Base-by-base conservation (phyloP, 1,284 basidiomycete genomes). In the Rhizoctonia solani region DNA sequence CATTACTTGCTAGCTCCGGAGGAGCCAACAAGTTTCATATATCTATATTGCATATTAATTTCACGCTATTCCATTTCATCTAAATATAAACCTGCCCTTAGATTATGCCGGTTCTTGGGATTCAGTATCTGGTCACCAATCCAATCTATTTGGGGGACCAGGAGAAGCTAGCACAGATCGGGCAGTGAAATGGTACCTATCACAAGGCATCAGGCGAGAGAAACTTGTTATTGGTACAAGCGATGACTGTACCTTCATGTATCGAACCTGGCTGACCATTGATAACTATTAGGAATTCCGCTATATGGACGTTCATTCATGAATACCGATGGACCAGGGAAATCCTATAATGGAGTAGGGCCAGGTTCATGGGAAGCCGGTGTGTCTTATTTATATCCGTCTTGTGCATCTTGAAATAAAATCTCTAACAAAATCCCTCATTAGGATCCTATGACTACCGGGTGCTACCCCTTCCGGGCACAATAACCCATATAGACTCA, bases 271-370 rank as follows among this genome's bases (percentile, higher is more conserved):
- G 72, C 5, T 42, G 21, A 6, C 23, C 46, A 49, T 34, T 37
- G 32, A 4, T 34, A 4, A 19, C 19, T 42, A 1, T 11, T 59
- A 79, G 79, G 93, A 4, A 84, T 98, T 66, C 95, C 95, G 1
- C 80, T 95, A 1, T 97, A 97, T 72, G 96, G 96, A 0, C 87
- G 95, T 19, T 92, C 92, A 39, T 99, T 99, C 80, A 81, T 87
- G 74, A 86, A 90, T 74, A 95, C 95, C 0, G 78, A 84, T 47
- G 96, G 96, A 0, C 90, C 92, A 1, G 93, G 93, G 0, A 75
- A 79, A 14, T 81, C 89, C 0, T 99, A 88, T 80, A 83, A 83
- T 16, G 93, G 93, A 37, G 74, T 92, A 67, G 93, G 90, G 34
- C 81, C 77, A 59, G 86, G 88, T 66, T 85, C 83, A 72, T 89